Evolutionary conservation across 2,329 filamentous ascomycete genomes (phyloP).

Genomic region (Xylaria sp.): DNA sequence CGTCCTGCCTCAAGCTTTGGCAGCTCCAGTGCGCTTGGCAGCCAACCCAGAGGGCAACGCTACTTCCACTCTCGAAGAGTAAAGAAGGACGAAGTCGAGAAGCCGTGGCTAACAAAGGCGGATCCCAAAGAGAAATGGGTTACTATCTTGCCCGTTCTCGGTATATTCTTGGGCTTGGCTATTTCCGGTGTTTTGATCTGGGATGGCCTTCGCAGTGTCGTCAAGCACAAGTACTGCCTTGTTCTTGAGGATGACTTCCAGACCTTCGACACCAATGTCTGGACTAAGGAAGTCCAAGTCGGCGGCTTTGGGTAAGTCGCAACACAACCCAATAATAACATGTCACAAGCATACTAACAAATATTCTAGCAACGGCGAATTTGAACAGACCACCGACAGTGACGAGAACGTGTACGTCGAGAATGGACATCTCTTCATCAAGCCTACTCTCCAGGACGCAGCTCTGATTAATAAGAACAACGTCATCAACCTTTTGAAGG

Average conservation of each 20-base stretch:
- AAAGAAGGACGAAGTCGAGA: slow-evolving; percentile 73
- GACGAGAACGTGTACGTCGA: slow-evolving; percentile 78
- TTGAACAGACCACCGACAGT: slow-evolving; percentile 74
- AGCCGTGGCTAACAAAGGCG: slow-evolving; percentile 76
- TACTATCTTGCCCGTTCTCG: slow-evolving; percentile 77
- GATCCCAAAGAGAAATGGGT: slow-evolving; percentile 87
- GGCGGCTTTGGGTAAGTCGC: slow-evolving; percentile 73
- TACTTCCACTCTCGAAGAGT: slow-evolving; percentile 79
- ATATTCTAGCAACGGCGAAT: slow-evolving; percentile 72
- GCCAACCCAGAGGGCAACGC: slow-evolving; percentile 49
- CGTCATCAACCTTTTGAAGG: slow-evolving; percentile 69
- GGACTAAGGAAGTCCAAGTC: slow-evolving; percentile 76
- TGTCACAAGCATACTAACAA: slow-evolving; percentile 20
- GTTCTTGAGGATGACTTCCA: slow-evolving; percentile 72
- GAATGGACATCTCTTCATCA: slow-evolving; percentile 73
- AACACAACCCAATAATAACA: neutral
- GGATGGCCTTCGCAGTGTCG: slow-evolving; percentile 74
- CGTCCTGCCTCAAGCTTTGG: slow-evolving; percentile 55
- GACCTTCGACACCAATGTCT: slow-evolving; percentile 62
- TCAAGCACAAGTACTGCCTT: slow-evolving; percentile 75
- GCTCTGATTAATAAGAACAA: slow-evolving; percentile 69
- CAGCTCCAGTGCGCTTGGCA: slow-evolving; percentile 49
- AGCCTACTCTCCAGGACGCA: slow-evolving; percentile 76
- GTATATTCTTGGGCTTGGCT: slow-evolving; percentile 70
- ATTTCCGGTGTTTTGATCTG: slow-evolving; percentile 75